Percentiles rank a stretch among this genome's conserved stretches.
These are phyloP conservation scores for Fraxinus angustifolia DNA, from an alignment of 305 asterid genomes.

Conservation along the genomic window DNA sequence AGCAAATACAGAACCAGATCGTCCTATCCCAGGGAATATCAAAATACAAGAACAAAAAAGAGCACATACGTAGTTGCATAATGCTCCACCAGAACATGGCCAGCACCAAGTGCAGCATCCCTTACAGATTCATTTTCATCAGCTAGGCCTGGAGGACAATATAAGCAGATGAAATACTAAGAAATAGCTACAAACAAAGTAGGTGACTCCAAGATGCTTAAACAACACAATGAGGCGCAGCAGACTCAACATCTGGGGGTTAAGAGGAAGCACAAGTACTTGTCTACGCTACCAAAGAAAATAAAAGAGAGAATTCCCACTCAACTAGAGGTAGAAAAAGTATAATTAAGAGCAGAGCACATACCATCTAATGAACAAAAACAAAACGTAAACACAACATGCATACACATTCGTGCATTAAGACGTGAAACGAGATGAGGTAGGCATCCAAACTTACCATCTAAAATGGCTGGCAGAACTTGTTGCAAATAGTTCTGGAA, in stretches of 20 bases:
- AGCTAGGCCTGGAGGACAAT: conserved; percentile 72
- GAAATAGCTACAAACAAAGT: conserved; percentile 17
- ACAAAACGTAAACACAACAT: not conserved
- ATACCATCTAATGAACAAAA: not conserved
- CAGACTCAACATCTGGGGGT: not conserved
- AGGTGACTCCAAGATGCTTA: conserved; percentile 17
- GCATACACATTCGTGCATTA: conserved; percentile 3
- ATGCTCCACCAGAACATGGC: conserved; percentile 97
- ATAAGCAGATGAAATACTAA: conserved; percentile 19
- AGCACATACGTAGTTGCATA: conserved; percentile 89
- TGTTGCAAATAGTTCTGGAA: conserved; percentile 98
- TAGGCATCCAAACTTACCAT: conserved; percentile 46
- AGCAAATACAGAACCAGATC: not conserved
- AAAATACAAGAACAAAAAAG: conserved; percentile 16
- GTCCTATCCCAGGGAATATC: not conserved
- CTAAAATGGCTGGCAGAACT: conserved; percentile 92
- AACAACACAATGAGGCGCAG: not conserved
- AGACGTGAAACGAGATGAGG: conserved; percentile 16
- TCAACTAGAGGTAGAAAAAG: not conserved
- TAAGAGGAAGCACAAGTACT: not conserved
- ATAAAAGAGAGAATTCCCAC: not conserved
- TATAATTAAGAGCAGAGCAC: not conserved
- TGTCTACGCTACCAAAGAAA: not conserved
- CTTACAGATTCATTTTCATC: conserved; percentile 99
- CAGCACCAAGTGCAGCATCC: conserved; percentile 98